These are phyloP conservation scores for Fennellomyces sp. DNA, from an alignment of 371 early-diverging fungal species.

Conservation along the genomic window DNA sequence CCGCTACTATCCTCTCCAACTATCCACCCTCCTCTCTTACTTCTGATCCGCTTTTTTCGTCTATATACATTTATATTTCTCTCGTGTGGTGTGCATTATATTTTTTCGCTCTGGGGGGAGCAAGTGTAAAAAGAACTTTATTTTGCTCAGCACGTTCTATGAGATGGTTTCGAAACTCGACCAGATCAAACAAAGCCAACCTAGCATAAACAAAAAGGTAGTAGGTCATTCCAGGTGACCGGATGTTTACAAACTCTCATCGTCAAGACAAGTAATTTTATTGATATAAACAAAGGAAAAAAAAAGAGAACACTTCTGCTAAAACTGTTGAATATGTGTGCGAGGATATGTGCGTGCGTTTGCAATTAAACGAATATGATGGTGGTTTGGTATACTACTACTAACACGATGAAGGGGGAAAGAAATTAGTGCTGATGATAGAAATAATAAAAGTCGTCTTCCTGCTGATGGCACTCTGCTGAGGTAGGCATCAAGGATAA, in stretches of 20 bases:
- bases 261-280: no score
- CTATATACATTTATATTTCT: no score
- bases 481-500: constrained; percentile 4
- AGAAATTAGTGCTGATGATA: constrained; percentile 6
- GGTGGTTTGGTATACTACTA: constrained; percentile 10
- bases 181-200: not conserved
- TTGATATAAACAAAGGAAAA: not conserved
- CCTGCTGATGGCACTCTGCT: constrained; percentile 2
- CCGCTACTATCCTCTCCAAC: no score
- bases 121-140: not conserved
- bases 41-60: no score
- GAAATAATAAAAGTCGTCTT: constrained; percentile 9
- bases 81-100: no score
- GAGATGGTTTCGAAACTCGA: constrained; percentile 1
- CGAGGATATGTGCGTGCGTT: not conserved
- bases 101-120: no score
- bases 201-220: not conserved
- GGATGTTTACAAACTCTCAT: no score
- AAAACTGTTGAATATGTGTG: not conserved
- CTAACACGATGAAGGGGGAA: not conserved
- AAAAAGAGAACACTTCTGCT: not conserved
- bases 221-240: not conserved
- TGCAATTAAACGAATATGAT: not conserved
- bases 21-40: no score
- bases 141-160: no score